Evolutionary conservation across 139 green algal species (phyloP), one percentile per base, ranked within the genome.

Genomic region (Auxenochlorella pyrenoidosa): DNA sequence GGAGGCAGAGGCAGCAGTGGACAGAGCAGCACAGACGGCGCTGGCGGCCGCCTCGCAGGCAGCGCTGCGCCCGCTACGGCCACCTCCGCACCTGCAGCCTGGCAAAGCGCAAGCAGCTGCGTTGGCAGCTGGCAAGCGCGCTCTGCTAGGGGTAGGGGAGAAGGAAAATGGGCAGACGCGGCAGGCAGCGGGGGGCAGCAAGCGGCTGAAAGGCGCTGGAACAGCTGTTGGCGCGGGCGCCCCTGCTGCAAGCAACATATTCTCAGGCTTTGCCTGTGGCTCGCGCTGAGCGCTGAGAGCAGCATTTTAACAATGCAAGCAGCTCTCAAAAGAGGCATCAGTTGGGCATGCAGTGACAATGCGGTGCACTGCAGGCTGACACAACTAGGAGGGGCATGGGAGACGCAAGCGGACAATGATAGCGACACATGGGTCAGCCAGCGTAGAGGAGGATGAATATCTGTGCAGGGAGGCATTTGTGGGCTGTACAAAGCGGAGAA

Each of bases 1-100:
- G 1, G 73, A 82, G 70, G 83, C 83, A 40, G 71, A 87, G 83
- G 51, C 47, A 4, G 83, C 83, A 8, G 51, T 87, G 16, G 83
- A 87, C 36, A 70, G 83, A 43, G 71, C 71, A 26, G 51, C 71
- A 12, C n/a, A 28, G 6, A 60, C 18, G 16, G 83, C 83, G 8
- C 38, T 81, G 36, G 44, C 28, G 3, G 71, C 30, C 5, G 38
- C 71, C 0, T 21, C 24, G 1, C 30, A 43, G 40, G n/a, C 51
- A 28, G 36, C 70, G 18, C 40, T 87, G 36, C 34, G n/a, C 13
- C 71, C 63, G 28, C 51, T 82, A 51, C 70, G 44, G 12, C 71
- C 71, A 1, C 83, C 71, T 3, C 36, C 70, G 2, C 51, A 81
- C 70, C 68, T 87, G 82, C 68, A 68, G 44, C 32, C 4, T 8